Base-by-base conservation (phyloP, 805 yeast genomes). In the Kazachstania viticola region DNA sequence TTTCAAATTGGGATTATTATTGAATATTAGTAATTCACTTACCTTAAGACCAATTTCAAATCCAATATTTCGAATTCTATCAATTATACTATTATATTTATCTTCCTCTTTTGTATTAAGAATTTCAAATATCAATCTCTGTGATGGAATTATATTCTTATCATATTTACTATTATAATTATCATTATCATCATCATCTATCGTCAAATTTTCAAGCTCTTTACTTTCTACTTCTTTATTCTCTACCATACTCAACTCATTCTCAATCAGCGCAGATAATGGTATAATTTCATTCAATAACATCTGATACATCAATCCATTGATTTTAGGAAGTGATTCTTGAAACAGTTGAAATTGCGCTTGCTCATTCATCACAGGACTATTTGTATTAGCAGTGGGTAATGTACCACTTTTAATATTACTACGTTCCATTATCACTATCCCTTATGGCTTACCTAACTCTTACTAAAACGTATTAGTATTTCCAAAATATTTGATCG, bases 221-320 rank as follows among this genome's bases (percentile, higher is more conserved):
- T 29, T 15, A 12, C 14, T 17, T 3, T 12, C 21, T 9, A 17
- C 5, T 4, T 22, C 31, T n/a, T 23, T n/a, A 9, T 29, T 12
- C 14, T 35, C 33, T 22, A 19, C 14, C 4, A 28, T 31, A 15
- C 35, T 17, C 21, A 73, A 52, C 26, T 64, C 60, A 29, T 68
- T 63, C 11, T 79, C 69, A 4, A 83, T 75, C 22, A 80, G 58
- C 28, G 77, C 66, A 0, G 85, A 71, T 27, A 76, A 53, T 3
- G 95, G 93, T 1, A 84, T 75, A 23, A 81, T 60, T 54, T 85
- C 95, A 46, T 76, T 79, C 18, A 87, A 54, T 14, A 85, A 67
- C 42, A 74, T 67, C 29, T 78, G 79, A 34, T 80, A 58, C 28
- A 75, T 67, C 3, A 67, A 49, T 8, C 69, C 51, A 44, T 69